These are phyloP conservation scores for Gossypium herbaceum DNA, from an alignment of 345 rosid species.

Conservation along the genomic window DNA sequence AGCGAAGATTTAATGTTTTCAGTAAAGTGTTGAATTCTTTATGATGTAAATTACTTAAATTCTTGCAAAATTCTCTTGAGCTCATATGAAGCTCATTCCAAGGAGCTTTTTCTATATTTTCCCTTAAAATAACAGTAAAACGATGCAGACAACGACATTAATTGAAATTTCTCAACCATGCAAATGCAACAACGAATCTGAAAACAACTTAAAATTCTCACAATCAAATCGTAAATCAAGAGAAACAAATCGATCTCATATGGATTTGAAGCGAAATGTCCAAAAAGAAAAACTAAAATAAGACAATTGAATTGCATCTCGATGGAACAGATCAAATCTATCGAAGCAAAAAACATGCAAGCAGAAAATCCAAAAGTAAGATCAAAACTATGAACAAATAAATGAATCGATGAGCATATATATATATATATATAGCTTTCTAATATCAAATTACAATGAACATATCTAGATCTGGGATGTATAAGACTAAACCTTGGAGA, in stretches of 20 bases:
- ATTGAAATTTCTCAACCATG: background rate
- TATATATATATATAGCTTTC: background rate
- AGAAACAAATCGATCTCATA: background rate
- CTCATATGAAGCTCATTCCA: no score
- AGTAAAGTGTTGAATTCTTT: no score
- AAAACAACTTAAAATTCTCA: background rate
- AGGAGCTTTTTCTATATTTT: no score
- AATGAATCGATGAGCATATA: background rate
- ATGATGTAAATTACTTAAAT: no score
- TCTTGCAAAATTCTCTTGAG: no score
- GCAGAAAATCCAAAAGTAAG: slow-evolving; percentile 9
- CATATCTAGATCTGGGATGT: slow-evolving; percentile 54
- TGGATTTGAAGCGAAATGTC: background rate
- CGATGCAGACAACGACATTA: background rate
- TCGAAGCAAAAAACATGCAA: background rate
- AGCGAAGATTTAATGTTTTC: background rate
- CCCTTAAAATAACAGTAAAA: background rate
- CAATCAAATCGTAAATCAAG: background rate
- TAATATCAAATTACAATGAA: slow-evolving; percentile 14
- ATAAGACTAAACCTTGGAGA: slow-evolving; percentile 52
- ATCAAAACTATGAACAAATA: background rate
- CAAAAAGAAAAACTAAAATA: background rate
- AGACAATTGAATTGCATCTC: slow-evolving; percentile 11
- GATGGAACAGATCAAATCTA: slow-evolving; percentile 20
- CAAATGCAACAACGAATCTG: background rate